phyloP scores from a whole-genome alignment of 495 filamentous ascomycete genomes.

The Ascobolus immersus region DNA sequence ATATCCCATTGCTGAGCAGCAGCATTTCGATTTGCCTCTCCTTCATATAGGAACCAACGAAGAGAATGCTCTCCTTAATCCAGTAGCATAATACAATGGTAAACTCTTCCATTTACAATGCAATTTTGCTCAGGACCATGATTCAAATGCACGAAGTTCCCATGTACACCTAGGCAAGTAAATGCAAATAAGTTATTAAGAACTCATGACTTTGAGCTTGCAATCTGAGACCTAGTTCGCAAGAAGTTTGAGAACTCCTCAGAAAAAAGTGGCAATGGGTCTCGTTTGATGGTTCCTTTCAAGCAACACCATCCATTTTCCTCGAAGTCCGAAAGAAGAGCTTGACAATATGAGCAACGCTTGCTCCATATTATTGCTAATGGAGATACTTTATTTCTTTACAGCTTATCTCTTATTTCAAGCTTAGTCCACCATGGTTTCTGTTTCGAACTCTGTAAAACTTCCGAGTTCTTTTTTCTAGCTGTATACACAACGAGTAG shows the following conservation, averaged over 20 bases:
- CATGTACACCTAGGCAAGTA: slow-evolving; percentile 1
- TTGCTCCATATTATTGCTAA: no score
- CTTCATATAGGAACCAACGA: slow-evolving; percentile 4
- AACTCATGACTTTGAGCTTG: background rate
- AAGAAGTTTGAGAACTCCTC: background rate
- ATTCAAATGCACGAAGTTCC: slow-evolving; percentile 3
- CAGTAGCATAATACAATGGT: slow-evolving; percentile 1
- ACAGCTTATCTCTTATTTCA: no score
- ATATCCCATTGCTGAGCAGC: background rate
- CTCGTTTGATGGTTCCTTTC: slow-evolving; percentile 1
- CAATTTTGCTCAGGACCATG: slow-evolving; percentile 3
- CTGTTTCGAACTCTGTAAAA: no score
- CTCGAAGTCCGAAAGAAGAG: background rate
- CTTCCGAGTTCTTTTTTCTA: no score
- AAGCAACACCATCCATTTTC: slow-evolving; percentile 4
- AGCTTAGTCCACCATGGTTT: no score
- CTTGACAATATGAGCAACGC: background rate
- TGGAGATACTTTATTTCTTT: no score
- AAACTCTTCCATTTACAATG: background rate
- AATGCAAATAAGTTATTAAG: slow-evolving; percentile 5
- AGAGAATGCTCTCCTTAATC: slow-evolving; percentile 2
- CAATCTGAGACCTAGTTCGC: background rate
- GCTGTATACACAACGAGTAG: no score
- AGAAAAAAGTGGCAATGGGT: no score
- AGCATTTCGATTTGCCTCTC: background rate